Conservation (phyloP, 2,329 filamentous ascomycete genomes). For the Botrytis pseudocinerea region DNA sequence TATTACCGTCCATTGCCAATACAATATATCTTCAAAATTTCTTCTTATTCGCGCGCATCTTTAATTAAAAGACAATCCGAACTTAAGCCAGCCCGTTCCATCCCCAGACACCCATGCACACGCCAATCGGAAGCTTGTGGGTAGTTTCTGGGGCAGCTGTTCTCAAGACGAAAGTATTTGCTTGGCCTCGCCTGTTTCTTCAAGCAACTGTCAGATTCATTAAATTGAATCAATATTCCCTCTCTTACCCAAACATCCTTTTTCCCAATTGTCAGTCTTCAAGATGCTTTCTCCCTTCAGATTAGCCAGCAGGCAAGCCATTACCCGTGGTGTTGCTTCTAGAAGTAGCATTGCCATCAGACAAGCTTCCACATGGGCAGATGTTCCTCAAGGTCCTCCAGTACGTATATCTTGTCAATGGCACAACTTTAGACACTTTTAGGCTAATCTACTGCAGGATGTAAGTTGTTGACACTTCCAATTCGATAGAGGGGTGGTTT, state of each 20-base stretch:
- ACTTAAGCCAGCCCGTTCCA: constrained; percentile 10
- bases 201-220: constrained; percentile 9
- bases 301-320: constrained; percentile 52
- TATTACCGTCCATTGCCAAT: background rate
- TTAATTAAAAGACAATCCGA: background rate
- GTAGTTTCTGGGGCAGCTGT: constrained; percentile 19
- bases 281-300: constrained; percentile 59
- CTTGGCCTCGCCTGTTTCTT: constrained; percentile 13
- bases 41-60: constrained; percentile 6
- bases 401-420: constrained; percentile 55
- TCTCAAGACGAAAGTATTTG: constrained; percentile 11
- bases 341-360: constrained; percentile 35
- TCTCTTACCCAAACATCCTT: background rate
- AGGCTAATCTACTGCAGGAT: constrained; percentile 38
- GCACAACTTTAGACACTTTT: background rate
- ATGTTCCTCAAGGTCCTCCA: constrained; percentile 90
- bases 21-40: constrained; percentile 8
- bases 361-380: constrained; percentile 74
- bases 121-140: constrained; percentile 22
- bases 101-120: constrained; percentile 12
- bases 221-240: constrained; percentile 14
- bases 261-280: constrained; percentile 27
- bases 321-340: constrained; percentile 33
- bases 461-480: constrained; percentile 37
- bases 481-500: constrained; percentile 39